Base-by-base conservation (phyloP, 768 basidiomycete genomes). In the Suillus americanus region DNA sequence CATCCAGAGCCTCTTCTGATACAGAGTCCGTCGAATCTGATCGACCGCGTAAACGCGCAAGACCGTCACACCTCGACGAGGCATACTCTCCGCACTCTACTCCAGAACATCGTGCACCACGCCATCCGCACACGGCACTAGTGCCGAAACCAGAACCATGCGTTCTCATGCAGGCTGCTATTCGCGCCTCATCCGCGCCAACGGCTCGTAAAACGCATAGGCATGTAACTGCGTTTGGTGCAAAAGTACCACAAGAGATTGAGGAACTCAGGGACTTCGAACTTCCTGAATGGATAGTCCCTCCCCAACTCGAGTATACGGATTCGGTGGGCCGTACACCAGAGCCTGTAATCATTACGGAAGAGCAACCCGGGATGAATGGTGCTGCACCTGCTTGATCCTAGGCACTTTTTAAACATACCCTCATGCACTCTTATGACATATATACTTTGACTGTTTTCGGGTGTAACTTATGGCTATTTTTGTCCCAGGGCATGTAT, bases 211-310 rank as follows among this genome's bases (percentile, higher is more conserved):
- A 84, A 70, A 81, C 84, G 13, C 80, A 82, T 66, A 80, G 88
- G 64, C 81, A 85, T 66, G 75, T 82, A 48, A 81, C 79, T 18
- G 86, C 88, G 10, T 91, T 90, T 70, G 89, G 90, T 0, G 77
- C 79, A 50, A 82, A 85, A 66, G 77, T 89, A n/a, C 85, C 85
- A 6, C 68, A 71, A 1, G 82, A 79, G 41, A 65, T 86, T 43
- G 81, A 82, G 65, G 80, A 83, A 61, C 65, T 77, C 37, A 78
- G 75, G 65, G 87, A 89, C 50, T 91, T 84, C 68, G 80, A 83
- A 67, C 74, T 88, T 43, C 89, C 90, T 0, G 65, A 74, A 23
- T 89, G 86, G 87, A 69, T 88, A 64, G 70, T 68, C 46, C 67
- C 65, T 40, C 0, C 60, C 38, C 38, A 40, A 40, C 38, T 18